Conservation (phyloP, 768 basidiomycete species). For the Suillus tomentosus region DNA sequence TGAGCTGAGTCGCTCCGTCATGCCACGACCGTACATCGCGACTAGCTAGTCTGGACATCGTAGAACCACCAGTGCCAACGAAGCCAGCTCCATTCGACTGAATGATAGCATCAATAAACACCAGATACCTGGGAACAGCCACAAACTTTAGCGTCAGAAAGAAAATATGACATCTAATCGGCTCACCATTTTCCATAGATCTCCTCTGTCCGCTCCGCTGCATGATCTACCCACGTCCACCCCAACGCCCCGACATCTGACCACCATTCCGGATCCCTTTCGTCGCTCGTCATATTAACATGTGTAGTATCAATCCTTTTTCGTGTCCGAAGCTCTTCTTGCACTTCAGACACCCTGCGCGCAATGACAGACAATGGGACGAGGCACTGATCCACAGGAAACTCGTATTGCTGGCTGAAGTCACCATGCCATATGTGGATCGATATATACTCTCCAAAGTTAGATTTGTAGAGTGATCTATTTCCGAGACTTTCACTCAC, state of each 20-base stretch:
- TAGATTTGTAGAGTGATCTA: neutral
- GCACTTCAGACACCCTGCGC: constrained; percentile 55
- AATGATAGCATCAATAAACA: too few species aligned
- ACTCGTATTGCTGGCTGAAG: constrained; percentile 48
- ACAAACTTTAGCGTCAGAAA: constrained; percentile 1
- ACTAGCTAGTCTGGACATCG: too few species aligned
- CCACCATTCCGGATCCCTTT: constrained; percentile 58
- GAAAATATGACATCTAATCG: neutral
- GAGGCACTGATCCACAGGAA: constrained; percentile 47
- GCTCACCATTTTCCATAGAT: constrained; percentile 52
- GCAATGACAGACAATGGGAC: constrained; percentile 53
- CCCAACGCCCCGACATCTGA: constrained; percentile 47
- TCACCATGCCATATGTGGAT: constrained; percentile 60
- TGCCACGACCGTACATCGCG: too few species aligned
- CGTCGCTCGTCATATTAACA: constrained; percentile 68
- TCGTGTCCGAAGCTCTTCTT: constrained; percentile 45
- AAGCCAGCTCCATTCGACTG: too few species aligned
- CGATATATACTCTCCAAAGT: constrained; percentile 48
- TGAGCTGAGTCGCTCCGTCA: too few species aligned
- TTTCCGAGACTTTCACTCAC: constrained; percentile 33
- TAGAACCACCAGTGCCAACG: too few species aligned
- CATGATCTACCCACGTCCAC: constrained; percentile 55
- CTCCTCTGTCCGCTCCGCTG: constrained; percentile 40
- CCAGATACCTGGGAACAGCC: too few species aligned
- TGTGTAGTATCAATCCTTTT: constrained; percentile 48